These are phyloP conservation scores for Pisolithus microcarpus DNA, from an alignment of 768 basidiomycete species.

Conservation along the genomic window DNA sequence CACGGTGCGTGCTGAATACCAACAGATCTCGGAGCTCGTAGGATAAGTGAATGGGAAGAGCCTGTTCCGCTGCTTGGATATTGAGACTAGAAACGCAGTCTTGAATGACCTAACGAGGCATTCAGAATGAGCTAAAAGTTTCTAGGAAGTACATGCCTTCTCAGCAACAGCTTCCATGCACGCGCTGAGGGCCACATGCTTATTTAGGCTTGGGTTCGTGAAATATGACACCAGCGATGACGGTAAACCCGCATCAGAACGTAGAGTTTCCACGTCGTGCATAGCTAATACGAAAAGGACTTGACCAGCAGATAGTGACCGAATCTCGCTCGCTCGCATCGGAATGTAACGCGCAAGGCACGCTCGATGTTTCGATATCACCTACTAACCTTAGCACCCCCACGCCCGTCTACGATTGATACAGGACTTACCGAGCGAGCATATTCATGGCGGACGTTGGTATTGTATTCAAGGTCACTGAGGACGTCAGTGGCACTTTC, in stretches of 20 bases:
- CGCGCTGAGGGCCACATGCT: slow-evolving; percentile 51
- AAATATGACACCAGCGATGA: slow-evolving; percentile 85
- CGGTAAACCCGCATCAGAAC: slow-evolving; percentile 70
- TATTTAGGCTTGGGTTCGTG: slow-evolving; percentile 78
- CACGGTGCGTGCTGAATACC: slow-evolving; percentile 73
- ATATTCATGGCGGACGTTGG: slow-evolving; percentile 82
- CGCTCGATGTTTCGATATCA: slow-evolving; percentile 59
- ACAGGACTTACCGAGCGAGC: slow-evolving; percentile 52
- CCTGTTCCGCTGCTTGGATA: slow-evolving; percentile 69
- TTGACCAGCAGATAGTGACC: slow-evolving; percentile 72
- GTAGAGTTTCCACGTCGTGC: slow-evolving; percentile 84
- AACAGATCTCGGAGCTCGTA: slow-evolving; percentile 71
- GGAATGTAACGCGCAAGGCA: slow-evolving; percentile 61
- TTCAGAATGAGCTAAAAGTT: not conserved
- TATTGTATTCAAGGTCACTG: slow-evolving; percentile 89
- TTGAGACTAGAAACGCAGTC: slow-evolving; percentile 69
- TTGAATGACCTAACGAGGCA: slow-evolving; percentile 57
- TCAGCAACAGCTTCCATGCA: slow-evolving; percentile 87
- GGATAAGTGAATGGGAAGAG: slow-evolving; percentile 60
- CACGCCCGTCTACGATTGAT: not conserved
- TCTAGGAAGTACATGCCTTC: slow-evolving; percentile 43
- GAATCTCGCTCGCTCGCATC: slow-evolving; percentile 58
- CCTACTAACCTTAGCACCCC: slow-evolving; percentile 37
- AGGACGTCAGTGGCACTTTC: slow-evolving; percentile 79
- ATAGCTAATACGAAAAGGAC: slow-evolving; percentile 78